Percentiles rank a stretch among this genome's conserved stretches.
phyloP scores from a whole-genome alignment of 1,284 basidiomycete species.

The Amylostereum areolatum region DNA sequence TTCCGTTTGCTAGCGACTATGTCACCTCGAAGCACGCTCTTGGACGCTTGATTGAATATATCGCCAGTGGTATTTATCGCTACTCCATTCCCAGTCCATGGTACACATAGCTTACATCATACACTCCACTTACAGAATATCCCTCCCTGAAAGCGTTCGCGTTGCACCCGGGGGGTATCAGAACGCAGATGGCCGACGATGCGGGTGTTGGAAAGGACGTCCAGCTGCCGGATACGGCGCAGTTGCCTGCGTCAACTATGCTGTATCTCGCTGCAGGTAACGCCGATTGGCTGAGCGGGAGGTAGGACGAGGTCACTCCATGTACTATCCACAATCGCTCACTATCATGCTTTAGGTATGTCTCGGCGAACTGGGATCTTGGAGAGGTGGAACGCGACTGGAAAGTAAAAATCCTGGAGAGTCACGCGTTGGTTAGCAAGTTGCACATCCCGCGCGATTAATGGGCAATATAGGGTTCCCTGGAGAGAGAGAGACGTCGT shows the following conservation, averaged over 20 bases:
- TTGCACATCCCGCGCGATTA: background rate
- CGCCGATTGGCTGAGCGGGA: background rate
- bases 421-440: background rate
- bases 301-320: background rate
- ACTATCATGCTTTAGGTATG: background rate
- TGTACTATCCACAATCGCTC: background rate
- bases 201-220: background rate
- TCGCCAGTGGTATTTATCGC: background rate
- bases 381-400: background rate
- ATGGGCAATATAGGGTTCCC: too few species aligned
- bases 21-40: background rate
- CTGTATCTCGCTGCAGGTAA: slow-evolving; percentile 1
- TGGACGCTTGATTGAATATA: background rate
- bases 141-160: background rate
- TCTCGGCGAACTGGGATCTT: background rate
- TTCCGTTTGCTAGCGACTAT: background rate
- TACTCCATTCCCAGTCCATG: background rate
- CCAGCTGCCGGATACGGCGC: background rate
- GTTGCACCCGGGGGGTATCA: background rate
- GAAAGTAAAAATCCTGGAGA: background rate
- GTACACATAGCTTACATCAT: too few species aligned
- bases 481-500: too few species aligned
- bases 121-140: background rate
- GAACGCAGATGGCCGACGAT: background rate
- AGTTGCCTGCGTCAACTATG: background rate